Base-by-base conservation (phyloP, 2,329 filamentous ascomycete genomes). In the Hypoxylon sp. region DNA sequence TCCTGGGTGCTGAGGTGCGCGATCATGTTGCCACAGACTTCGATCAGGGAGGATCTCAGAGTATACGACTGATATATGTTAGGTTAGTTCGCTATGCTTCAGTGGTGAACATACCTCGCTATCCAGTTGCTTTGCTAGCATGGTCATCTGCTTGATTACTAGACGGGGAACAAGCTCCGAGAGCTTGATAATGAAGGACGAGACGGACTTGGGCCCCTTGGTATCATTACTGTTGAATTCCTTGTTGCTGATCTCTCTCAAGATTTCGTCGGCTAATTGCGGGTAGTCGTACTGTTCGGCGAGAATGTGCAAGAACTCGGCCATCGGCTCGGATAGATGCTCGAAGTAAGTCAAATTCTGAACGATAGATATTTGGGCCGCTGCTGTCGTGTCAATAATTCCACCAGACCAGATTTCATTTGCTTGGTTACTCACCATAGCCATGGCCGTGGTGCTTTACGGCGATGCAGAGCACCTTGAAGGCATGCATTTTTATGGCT, bases 271-370 rank as follows among this genome's bases (percentile, higher is more conserved):
- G 3, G 94, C 92, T 7, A 99, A 86, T 76, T 99, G 96, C 15
- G 94, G 93, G 78, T 98, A 97, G 81, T 99, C 96, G 82, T 98
- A 99, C 82, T 98, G 95, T 78, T 98, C 94, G 0, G 94, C 91
- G 27, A 99, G 85, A 75, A 98, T 99, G 75, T 98, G 93, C 3
- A 99, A 84, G 75, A 99, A 97, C 79, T 99, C 97, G 32, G 96
- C 96, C 96, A 99, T 99, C 1, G 96, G 96, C 77, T 99, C 96
- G 0, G 96, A 95, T n/a, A 99, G 83, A 80, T 99, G 96, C 81
- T 99, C 96, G 75, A 98, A 99, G 79, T 99, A 99, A 4, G 96
- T 97, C 72, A 99, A 83, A 77, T 96, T 98, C 80, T 99, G 96
- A 60, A 98, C 94, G 75, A 99, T 97, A 50, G 94, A 97, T 52